Evolutionary conservation across 208 protist species (phyloP), one percentile per base, ranked within the genome.

Genomic region (Trypanosoma scelopori): DNA sequence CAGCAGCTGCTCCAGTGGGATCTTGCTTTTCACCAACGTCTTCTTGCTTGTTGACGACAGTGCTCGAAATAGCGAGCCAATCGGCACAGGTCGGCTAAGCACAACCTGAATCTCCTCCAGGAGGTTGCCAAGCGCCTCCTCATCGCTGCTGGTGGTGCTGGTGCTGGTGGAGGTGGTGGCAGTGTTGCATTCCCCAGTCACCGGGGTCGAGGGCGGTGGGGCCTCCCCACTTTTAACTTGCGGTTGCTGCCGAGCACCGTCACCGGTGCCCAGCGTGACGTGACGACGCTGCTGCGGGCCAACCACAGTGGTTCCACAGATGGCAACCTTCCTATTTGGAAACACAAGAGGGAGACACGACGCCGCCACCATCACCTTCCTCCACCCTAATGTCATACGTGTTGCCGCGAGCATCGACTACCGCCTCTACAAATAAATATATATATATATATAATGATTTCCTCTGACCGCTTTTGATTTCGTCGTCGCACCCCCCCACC

Each of bases 1-100:
- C n/a, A 91, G 68, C 18, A 91, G 39, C 49, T 82, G 66, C 57
- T 91, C 84, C 15, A 91, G 55, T 15, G 84, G 84, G 1, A 81
- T 57, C n/a, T 72, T 65, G 42, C 81, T 74, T 4, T 67, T 57
- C 0, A 64, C 55, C n/a, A 91, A 63, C 3, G 70, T 73, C 28
- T 73, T 68, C 5, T 65, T 67, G 9, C 75, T 71, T 1, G 13
- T 66, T 4, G 75, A 65, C n/a, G 66, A 79, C 23, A 91, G 76
- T 0, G 62, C 47, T 9, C 66, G 71, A 55, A 84, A 86, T 11
- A 91, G 52, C 0, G 78, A 53, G 13, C 79, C 84, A 6, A 91
- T 67, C 18, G 65, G 71, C 28, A 82, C 59, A 0, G 60, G 69
- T 5, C 60, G 42, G 22, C 56, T 64, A 16, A 78, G 32, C 16